These are phyloP conservation scores for Rubia yunnanensis DNA, from an alignment of 257 asterid species.

Conservation along the genomic window DNA sequence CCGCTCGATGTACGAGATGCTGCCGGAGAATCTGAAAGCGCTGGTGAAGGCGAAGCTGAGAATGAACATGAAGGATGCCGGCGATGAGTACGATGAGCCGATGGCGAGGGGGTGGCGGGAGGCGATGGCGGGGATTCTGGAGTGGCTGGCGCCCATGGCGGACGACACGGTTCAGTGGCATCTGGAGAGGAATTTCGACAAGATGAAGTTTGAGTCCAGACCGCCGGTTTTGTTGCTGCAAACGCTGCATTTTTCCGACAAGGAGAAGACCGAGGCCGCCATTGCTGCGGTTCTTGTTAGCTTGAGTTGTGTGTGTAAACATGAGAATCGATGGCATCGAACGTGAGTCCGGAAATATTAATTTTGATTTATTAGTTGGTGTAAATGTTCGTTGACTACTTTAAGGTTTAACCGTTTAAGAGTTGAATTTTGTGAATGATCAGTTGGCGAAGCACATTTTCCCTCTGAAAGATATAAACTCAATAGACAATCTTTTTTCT, in stretches of 20 bases:
- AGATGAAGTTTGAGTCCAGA: conserved; percentile 45
- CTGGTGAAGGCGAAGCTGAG: conserved; percentile 54
- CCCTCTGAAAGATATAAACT: no score
- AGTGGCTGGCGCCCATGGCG: conserved; percentile 82
- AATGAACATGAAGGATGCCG: conserved; percentile 36
- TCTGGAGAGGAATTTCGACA: conserved; percentile 59
- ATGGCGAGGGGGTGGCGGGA: conserved; percentile 78
- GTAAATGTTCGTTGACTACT: neutral
- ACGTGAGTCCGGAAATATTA: neutral
- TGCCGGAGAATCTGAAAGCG: conserved; percentile 56
- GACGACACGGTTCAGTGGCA: conserved; percentile 66
- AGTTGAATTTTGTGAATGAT: neutral
- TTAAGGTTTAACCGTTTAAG: neutral
- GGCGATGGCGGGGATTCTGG: conserved; percentile 53
- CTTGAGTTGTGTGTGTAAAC: conserved; percentile 60
- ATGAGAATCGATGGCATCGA: conserved; percentile 33
- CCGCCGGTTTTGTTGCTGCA: conserved; percentile 46
- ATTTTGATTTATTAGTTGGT: neutral
- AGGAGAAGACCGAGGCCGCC: conserved; percentile 86
- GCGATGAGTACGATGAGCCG: conserved; percentile 23
- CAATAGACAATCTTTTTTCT: no score
- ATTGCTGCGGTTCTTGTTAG: conserved; percentile 74
- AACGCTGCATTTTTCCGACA: conserved; percentile 70
- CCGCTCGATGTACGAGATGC: conserved; percentile 48
- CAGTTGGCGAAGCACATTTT: neutral